phyloP scores from a whole-genome alignment of 2,329 filamentous ascomycete species.

The Pestalotiopsis sp. region DNA sequence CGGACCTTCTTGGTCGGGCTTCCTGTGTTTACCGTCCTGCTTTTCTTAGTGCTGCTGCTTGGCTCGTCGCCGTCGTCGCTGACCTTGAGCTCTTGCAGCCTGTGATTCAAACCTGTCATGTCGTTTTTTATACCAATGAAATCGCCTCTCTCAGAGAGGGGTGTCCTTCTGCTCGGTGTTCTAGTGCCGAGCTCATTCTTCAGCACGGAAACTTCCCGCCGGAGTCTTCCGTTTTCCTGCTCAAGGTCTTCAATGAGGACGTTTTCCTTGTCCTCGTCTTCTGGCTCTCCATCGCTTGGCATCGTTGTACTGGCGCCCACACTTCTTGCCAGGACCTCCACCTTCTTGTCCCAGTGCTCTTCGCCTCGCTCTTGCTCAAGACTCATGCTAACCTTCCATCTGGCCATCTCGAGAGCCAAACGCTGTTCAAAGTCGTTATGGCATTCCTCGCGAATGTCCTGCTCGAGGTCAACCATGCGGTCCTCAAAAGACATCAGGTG shows the following conservation, averaged over 20 bases:
- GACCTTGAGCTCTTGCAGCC: slow-evolving; percentile 55
- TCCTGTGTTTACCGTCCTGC: slow-evolving; percentile 33
- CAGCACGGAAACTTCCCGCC: slow-evolving; percentile 65
- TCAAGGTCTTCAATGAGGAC: slow-evolving; percentile 66
- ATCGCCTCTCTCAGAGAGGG: slow-evolving; percentile 58
- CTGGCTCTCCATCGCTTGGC: slow-evolving; percentile 46
- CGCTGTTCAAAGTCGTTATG: slow-evolving; percentile 82
- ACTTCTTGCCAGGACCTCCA: slow-evolving; percentile 70
- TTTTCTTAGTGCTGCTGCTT: slow-evolving; percentile 6
- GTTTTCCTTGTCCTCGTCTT: slow-evolving; percentile 63
- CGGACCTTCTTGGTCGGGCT: slow-evolving; percentile 57
- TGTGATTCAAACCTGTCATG: slow-evolving; percentile 42
- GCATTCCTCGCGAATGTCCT: slow-evolving; percentile 86
- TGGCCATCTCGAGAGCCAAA: slow-evolving; percentile 72
- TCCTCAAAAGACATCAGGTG: slow-evolving; percentile 73
- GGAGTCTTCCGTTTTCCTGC: slow-evolving; percentile 71
- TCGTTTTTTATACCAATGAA: slow-evolving; percentile 32
- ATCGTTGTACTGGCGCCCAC: slow-evolving; percentile 44
- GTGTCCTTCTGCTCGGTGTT: slow-evolving; percentile 64
- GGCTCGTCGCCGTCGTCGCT: slow-evolving; percentile 24
- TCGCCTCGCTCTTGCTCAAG: slow-evolving; percentile 80
- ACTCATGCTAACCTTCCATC: slow-evolving; percentile 81
- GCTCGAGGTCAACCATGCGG: slow-evolving; percentile 69
- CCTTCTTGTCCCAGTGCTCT: slow-evolving; percentile 85
- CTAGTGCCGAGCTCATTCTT: slow-evolving; percentile 66